Evolutionary conservation across 2,329 filamentous ascomycete genomes (phyloP).

Genomic region (Phyllosticta citriasiana): DNA sequence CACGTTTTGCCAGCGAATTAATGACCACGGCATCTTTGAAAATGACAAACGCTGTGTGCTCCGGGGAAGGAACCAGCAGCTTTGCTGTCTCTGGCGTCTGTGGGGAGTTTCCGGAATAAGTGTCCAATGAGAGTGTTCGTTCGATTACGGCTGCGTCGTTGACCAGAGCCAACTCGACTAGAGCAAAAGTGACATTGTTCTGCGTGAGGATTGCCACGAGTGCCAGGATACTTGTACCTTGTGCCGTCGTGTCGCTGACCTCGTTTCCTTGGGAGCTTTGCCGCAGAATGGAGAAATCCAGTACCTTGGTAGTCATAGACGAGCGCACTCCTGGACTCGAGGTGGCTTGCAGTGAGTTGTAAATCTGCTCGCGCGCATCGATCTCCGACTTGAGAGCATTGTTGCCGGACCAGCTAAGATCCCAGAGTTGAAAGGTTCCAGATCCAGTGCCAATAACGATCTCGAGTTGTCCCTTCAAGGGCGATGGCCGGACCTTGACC

Average conservation of each 20-base stretch:
- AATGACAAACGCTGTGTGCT: conserved; percentile 70
- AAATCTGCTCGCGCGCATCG: conserved; percentile 57
- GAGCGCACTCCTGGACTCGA: conserved; percentile 38
- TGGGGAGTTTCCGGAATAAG: conserved; percentile 21
- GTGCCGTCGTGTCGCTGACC: conserved; percentile 15
- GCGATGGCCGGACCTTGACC: conserved; percentile 61
- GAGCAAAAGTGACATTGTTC: conserved; percentile 49
- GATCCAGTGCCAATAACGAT: conserved; percentile 69
- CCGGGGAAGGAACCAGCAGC: conserved; percentile 68
- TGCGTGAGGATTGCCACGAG: conserved; percentile 24
- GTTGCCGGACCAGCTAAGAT: conserved; percentile 77
- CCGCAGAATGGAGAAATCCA: conserved; percentile 66
- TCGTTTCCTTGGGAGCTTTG: conserved; percentile 38
- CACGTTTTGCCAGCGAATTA: conserved; percentile 57
- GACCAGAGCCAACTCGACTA: conserved; percentile 61
- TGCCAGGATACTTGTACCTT: conserved; percentile 18
- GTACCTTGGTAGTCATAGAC: conserved; percentile 54
- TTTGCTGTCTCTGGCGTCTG: conserved; percentile 21
- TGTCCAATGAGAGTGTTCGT: conserved; percentile 56
- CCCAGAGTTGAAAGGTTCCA: conserved; percentile 76
- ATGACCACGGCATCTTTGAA: conserved; percentile 72
- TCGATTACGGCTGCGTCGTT: conserved; percentile 46
- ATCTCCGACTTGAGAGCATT: conserved; percentile 63
- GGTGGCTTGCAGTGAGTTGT: conserved; percentile 49
- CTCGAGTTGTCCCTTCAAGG: conserved; percentile 72